Percentiles rank a stretch among this genome's conserved stretches.
phyloP scores from a whole-genome alignment of 2,329 filamentous ascomycete species.

The Elsinoe arachidis region DNA sequence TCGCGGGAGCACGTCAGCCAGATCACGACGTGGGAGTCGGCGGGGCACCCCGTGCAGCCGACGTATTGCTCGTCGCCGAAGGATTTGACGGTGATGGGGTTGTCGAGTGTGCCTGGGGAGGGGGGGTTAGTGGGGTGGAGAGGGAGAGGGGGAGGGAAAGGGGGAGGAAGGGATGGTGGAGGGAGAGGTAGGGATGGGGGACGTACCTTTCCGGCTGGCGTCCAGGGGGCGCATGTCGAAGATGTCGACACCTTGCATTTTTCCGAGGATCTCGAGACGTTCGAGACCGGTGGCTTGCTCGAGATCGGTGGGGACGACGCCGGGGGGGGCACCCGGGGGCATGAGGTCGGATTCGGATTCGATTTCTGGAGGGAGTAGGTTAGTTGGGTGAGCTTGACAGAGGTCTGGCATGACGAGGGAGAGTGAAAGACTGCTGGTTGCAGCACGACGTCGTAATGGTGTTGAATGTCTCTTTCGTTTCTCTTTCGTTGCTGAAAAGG shows the following conservation, averaged over 20 bases:
- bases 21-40: slow-evolving; percentile 79
- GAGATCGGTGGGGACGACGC: slow-evolving; percentile 84
- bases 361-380: slow-evolving; percentile 58
- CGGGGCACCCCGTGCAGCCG: slow-evolving; percentile 90
- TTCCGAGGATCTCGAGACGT: slow-evolving; percentile 96
- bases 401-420: background rate
- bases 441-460: too few relatives aligned
- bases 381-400: background rate
- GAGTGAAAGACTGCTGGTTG: background rate
- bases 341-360: slow-evolving; percentile 73
- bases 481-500: too few relatives aligned
- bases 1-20: slow-evolving; percentile 87
- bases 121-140: background rate
- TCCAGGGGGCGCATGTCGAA: slow-evolving; percentile 98
- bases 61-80: slow-evolving; percentile 93
- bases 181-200: background rate
- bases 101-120: slow-evolving; percentile 65
- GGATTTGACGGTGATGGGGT: slow-evolving; percentile 85
- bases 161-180: background rate
- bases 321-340: slow-evolving; percentile 69
- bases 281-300: slow-evolving; percentile 96
- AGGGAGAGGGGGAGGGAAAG: background rate
- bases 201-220: slow-evolving; percentile 71
- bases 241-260: slow-evolving; percentile 96
- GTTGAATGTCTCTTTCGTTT: background rate